Evolutionary conservation across 805 yeast genomes (phyloP).

Genomic region (Saccharomycopsis schoenii): DNA sequence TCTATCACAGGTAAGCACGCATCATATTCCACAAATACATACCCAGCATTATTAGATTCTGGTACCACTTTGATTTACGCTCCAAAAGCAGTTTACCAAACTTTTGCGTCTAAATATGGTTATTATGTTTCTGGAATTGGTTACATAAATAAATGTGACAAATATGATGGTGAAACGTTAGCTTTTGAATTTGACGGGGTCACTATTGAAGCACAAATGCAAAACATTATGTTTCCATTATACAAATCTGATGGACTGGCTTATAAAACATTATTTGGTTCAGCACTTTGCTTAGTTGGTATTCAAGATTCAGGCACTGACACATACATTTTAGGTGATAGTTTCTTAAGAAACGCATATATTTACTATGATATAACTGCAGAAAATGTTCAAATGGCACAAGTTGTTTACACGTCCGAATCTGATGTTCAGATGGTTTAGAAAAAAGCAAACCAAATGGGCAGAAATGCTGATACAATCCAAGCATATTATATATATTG

Average conservation of each 20-base stretch:
- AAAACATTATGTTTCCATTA: slow-evolving; percentile 9
- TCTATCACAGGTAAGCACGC: slow-evolving; percentile 5
- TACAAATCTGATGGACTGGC: slow-evolving; percentile 4
- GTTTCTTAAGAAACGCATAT: slow-evolving; percentile 33
- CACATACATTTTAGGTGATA: slow-evolving; percentile 31
- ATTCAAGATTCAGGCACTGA: slow-evolving; percentile 1
- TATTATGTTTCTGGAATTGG: not conserved
- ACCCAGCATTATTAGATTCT: slow-evolving; percentile 35
- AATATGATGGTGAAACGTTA: slow-evolving; percentile 1
- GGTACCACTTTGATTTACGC: slow-evolving; percentile 37
- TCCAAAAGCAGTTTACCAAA: slow-evolving; percentile 27
- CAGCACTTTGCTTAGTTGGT: slow-evolving; percentile 8
- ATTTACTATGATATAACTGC: slow-evolving; percentile 53
- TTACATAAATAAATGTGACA: slow-evolving; percentile 14
- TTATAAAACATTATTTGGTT: not conserved
- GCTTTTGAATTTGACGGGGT: slow-evolving; percentile 3
- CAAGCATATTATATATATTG: not conserved
- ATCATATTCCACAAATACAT: slow-evolving; percentile 14
- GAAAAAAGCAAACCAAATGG: no score
- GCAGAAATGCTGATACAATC: not conserved
- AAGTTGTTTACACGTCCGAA: slow-evolving; percentile 25
- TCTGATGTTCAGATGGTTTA: slow-evolving; percentile 16
- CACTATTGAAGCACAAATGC: slow-evolving; percentile 8
- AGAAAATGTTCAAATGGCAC: slow-evolving; percentile 46
- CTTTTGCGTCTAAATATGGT: slow-evolving; percentile 20